These are phyloP conservation scores for Medicago ruthenica DNA, from an alignment of 306 rosid species.

Conservation along the genomic window DNA sequence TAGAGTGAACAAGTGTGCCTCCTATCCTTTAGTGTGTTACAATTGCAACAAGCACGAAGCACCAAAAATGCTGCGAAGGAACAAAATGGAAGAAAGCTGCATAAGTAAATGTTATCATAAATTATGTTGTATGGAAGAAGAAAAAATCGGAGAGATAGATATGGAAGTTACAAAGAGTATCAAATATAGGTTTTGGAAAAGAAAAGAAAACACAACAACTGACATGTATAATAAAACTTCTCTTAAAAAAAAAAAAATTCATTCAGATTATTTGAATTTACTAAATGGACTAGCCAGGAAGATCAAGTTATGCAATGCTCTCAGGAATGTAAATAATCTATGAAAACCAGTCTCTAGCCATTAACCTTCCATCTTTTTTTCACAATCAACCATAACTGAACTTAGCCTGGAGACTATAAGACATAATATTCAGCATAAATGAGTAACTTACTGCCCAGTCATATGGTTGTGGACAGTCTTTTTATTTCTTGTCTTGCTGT, in stretches of 20 bases:
- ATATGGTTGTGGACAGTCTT: constrained; percentile 84
- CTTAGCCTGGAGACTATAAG: constrained; percentile 22
- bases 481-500: constrained; percentile 73
- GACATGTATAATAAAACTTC: constrained; percentile 5
- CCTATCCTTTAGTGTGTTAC: too few species aligned
- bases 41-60: too few species aligned
- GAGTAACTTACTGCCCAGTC: constrained; percentile 92
- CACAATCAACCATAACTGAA: constrained; percentile 16
- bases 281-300: constrained; percentile 17
- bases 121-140: too few species aligned
- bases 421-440: constrained; percentile 28
- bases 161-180: too few species aligned
- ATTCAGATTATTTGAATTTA: constrained; percentile 1
- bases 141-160: too few species aligned
- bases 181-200: too few species aligned
- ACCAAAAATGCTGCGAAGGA: too few species aligned
- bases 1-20: too few species aligned
- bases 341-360: constrained; percentile 7
- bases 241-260: constrained; percentile 2
- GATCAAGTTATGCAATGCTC: constrained; percentile 14
- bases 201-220: neutral
- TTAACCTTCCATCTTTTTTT: constrained; percentile 31
- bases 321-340: constrained; percentile 11
- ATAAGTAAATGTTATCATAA: too few species aligned
- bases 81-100: too few species aligned